Evolutionary conservation across 352 stramenopile species (phyloP), one percentile per base, ranked within the genome.

Genomic region (Phytopythium chamaehyphon): DNA sequence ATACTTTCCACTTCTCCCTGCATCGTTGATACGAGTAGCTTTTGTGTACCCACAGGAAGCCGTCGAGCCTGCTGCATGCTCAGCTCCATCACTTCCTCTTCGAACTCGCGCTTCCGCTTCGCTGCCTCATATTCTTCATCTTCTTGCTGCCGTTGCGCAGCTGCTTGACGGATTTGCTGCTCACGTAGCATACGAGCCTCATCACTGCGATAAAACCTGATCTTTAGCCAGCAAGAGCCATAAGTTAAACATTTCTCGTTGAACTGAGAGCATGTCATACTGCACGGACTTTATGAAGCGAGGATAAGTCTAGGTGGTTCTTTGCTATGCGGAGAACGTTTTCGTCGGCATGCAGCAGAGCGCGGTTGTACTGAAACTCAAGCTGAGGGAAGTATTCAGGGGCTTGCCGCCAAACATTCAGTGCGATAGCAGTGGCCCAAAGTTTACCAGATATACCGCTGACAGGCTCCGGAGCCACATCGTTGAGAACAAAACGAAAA

Each of bases 301-400:
- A 21, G 6, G 63, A 51, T 36, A 84, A 71, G 44, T 83, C 70
- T 15, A 88, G 47, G n/a, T 69, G 57, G 5, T 54, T 18, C 6
- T 61, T 66, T 1, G 76, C 76, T 8, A 76, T 55, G 3, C 46
- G 61, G n/a, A 88, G 35, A 4, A 90, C 66, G 38, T 66, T 64
- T 21, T 90, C 74, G 43, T 88, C 76, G 0, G 73, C 67, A 43
- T 90, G 76, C 10, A 88, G 62, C 65, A 83, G 73, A 3, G 76
- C 79, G 37, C 73, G 76, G 9, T 73, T 54, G 37, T 90, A 88
- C 19, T 75, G 51, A 24, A 57, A 58, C 47, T 86, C 63, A 15
- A 90, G 65, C 40, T 73, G 55, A n/a, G 63, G 48, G 50, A 88
- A 90, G 36, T 61, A 76, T 61, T 83, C 79, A 35, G 79, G 79